These are phyloP conservation scores for Camellia japonica DNA, from an alignment of 148 eudicot genomes.

Conservation along the genomic window DNA sequence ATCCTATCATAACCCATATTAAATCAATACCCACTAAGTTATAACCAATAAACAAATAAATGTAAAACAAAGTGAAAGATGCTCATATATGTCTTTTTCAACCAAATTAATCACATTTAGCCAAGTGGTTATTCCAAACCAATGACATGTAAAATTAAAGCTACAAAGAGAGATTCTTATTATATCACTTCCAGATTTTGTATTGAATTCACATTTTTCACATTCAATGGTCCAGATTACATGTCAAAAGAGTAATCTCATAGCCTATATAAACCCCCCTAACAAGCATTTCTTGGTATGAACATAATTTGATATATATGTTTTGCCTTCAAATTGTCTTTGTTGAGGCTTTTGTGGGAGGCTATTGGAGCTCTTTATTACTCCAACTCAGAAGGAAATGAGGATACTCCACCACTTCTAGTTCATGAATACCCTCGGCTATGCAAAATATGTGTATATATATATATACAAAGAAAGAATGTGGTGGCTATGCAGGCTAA, in stretches of 20 bases:
- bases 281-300: not conserved
- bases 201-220: conserved; percentile 18
- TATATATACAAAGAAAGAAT: no score
- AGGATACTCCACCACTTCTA: conserved; percentile 20
- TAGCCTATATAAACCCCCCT: conserved; percentile 10
- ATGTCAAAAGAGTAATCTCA: not conserved
- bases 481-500: conserved; percentile 10
- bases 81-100: not conserved
- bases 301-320: not conserved
- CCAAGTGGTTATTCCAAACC: not conserved
- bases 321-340: no score
- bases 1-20: no score
- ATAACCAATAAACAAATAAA: not conserved
- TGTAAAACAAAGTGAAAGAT: not conserved
- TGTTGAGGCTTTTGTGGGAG: not conserved
- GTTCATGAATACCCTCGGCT: conserved; percentile 28
- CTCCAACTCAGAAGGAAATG: conserved; percentile 25
- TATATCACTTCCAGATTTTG: conserved; percentile 14
- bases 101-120: no score
- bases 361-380: conserved; percentile 13
- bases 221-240: conserved; percentile 18
- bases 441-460: no score
- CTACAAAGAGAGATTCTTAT: no score
- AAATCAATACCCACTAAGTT: not conserved
- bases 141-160: not conserved